Conservation (phyloP, 345 rosid genomes). For the Gossypioides kirkii region DNA sequence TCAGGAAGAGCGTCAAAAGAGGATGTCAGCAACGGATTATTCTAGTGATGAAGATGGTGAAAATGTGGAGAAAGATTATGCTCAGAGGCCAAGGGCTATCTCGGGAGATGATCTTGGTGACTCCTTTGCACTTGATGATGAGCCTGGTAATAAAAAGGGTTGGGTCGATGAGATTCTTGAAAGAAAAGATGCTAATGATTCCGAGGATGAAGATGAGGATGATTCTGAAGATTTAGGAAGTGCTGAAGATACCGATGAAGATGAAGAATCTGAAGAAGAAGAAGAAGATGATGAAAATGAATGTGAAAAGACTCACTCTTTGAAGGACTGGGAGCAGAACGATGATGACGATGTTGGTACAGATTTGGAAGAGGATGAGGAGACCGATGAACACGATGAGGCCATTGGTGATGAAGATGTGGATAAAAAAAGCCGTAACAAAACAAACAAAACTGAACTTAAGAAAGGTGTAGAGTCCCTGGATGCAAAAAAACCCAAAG, state of each 20-base stretch:
- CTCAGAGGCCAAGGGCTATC: constrained; percentile 34
- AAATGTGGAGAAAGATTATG: constrained; percentile 34
- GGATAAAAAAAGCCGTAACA: neutral
- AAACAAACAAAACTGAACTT: too few species aligned
- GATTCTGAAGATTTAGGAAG: constrained; percentile 52
- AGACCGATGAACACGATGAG: constrained; percentile 15
- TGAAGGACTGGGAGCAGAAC: constrained; percentile 91
- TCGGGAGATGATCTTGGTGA: constrained; percentile 96
- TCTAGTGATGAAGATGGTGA: constrained; percentile 73
- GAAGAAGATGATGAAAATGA: constrained; percentile 48
- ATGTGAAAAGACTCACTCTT: constrained; percentile 23
- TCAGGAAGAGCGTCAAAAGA: constrained; percentile 79
- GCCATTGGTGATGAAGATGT: neutral
- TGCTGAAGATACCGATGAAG: constrained; percentile 39
- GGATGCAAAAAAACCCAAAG: constrained; percentile 24
- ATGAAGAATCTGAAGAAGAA: constrained; percentile 54
- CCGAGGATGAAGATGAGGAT: constrained; percentile 51
- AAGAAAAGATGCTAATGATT: constrained; percentile 43
- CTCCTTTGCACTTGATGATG: constrained; percentile 65
- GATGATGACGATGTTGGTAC: constrained; percentile 63
- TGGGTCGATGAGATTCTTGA: constrained; percentile 90
- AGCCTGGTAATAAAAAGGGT: constrained; percentile 47
- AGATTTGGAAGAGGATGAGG: constrained; percentile 48
- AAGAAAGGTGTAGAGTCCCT: constrained; percentile 6
- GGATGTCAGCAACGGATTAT: constrained; percentile 72